These are phyloP conservation scores for Thymus mandschuricus DNA, from an alignment of 257 asterid genomes.

Conservation along the genomic window DNA sequence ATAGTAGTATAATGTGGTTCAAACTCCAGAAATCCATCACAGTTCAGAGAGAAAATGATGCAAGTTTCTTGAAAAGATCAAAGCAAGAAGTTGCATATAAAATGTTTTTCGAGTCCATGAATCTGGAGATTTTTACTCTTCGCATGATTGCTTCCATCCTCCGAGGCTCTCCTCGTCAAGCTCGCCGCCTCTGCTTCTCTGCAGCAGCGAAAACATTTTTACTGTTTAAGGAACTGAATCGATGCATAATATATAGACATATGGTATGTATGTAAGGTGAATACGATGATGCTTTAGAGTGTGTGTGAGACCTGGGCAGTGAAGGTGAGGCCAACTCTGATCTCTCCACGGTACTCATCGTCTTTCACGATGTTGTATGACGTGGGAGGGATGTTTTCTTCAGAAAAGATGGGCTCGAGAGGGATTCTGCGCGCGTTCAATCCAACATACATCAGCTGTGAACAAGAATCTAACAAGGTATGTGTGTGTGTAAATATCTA, in stretches of 20 bases:
- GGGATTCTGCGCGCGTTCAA: constrained; percentile 48
- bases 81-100: not conserved
- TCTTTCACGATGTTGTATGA: constrained; percentile 72
- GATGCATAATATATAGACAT: not conserved
- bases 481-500: not conserved
- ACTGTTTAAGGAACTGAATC: not conserved
- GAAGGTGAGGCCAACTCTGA: constrained; percentile 76
- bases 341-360: constrained; percentile 68
- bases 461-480: not conserved
- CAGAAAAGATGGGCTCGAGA: constrained; percentile 48
- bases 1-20: not conserved
- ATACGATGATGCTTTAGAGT: not conserved
- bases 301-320: constrained; percentile 45
- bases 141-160: constrained; percentile 55
- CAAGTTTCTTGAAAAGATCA: not conserved
- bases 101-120: not conserved
- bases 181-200: constrained; percentile 34
- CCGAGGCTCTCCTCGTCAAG: constrained; percentile 41
- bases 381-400: constrained; percentile 52
- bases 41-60: not conserved
- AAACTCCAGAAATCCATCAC: not conserved
- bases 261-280: not conserved
- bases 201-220: constrained; percentile 30
- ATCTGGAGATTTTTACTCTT: constrained; percentile 28
- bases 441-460: constrained; percentile 1